Evolutionary conservation across 106 monocot species (phyloP).

Genomic region (Ottelia alismoides): DNA sequence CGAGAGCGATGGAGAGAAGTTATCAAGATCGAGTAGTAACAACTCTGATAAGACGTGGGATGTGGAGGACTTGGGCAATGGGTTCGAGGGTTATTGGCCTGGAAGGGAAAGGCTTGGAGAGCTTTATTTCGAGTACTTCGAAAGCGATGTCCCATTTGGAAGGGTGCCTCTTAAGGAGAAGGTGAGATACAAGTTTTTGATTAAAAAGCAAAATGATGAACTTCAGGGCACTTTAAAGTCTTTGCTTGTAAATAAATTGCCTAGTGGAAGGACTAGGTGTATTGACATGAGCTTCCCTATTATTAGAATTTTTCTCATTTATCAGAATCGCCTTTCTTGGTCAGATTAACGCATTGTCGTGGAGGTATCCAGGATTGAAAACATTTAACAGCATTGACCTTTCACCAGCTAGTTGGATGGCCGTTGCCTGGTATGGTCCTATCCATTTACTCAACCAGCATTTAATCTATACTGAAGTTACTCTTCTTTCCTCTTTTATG

Average conservation of each 20-base stretch:
- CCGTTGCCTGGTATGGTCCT: slow-evolving; percentile 66
- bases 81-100: slow-evolving; percentile 11
- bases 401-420: slow-evolving; percentile 95
- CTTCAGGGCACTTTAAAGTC: background rate
- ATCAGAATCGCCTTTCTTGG: background rate
- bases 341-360: slow-evolving; percentile 50
- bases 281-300: background rate
- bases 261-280: too few species aligned
- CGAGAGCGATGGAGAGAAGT: slow-evolving; percentile 52
- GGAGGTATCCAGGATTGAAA: slow-evolving; percentile 46
- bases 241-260: background rate
- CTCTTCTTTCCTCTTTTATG: background rate
- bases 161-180: slow-evolving; percentile 52
- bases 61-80: slow-evolving; percentile 19
- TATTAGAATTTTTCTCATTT: background rate
- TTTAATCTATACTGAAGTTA: background rate
- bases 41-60: slow-evolving; percentile 39
- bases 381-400: slow-evolving; percentile 62
- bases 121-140: slow-evolving; percentile 61
- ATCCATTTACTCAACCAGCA: background rate
- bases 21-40: slow-evolving; percentile 20
- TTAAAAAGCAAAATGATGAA: background rate
- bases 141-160: slow-evolving; percentile 33
- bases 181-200: slow-evolving; percentile 17
- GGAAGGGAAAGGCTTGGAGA: slow-evolving; percentile 27